A percentile compares a stretch with the other conserved stretches of the same genome.
Evolutionary conservation across 2,329 filamentous ascomycete genomes (phyloP).

Genomic region (Botrytis fragariae): DNA sequence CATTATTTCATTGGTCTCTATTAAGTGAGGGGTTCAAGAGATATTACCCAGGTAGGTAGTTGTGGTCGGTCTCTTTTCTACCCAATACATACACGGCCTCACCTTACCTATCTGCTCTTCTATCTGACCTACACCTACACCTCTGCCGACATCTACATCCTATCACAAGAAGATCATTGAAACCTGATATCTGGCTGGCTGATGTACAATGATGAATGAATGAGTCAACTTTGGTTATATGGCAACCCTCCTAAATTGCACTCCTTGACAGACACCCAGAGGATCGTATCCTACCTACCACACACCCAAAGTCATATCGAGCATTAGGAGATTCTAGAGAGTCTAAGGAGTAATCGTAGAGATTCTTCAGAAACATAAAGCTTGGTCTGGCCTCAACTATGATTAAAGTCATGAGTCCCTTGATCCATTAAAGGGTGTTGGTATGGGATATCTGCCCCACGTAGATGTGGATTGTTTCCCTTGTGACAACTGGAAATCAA

Average conservation of each 20-base stretch:
- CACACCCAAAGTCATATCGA: background rate
- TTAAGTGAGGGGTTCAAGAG: background rate
- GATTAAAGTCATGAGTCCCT: background rate
- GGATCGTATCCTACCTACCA: background rate
- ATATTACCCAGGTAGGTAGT: background rate
- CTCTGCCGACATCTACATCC: background rate
- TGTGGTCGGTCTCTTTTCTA: background rate
- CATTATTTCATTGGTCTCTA: background rate
- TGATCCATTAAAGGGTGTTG: slow-evolving; percentile 6
- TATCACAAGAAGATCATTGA: background rate
- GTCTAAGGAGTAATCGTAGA: background rate
- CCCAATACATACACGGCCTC: background rate
- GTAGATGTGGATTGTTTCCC: background rate
- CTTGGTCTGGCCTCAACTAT: slow-evolving; percentile 7
- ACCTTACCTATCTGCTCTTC: background rate
- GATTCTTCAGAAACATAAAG: background rate
- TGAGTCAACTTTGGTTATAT: slow-evolving; percentile 7
- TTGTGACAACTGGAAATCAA: background rate
- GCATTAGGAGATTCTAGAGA: background rate
- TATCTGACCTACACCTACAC: background rate
- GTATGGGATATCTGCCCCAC: slow-evolving; percentile 4
- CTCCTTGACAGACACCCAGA: background rate
- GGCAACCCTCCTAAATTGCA: background rate
- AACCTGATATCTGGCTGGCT: background rate
- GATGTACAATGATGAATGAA: background rate